These are phyloP conservation scores for Botrytis cinerea DNA, from an alignment of 2,329 filamentous ascomycete species.

Conservation along the genomic window DNA sequence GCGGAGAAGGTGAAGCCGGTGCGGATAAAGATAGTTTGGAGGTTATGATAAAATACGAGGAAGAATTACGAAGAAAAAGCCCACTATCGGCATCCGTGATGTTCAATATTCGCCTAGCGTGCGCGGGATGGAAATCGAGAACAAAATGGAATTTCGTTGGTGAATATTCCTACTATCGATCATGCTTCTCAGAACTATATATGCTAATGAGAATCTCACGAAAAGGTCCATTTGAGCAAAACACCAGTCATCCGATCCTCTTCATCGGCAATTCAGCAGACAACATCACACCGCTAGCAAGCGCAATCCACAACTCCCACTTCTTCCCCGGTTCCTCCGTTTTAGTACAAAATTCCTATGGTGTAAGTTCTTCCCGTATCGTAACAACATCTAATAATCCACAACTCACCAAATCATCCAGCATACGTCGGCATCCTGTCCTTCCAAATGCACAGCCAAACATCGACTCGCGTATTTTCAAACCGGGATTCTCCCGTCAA, in stretches of 20 bases:
- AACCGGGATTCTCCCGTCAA: background rate
- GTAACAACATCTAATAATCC: background rate
- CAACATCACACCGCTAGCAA: constrained; percentile 43
- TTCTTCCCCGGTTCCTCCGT: background rate
- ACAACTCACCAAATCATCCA: background rate
- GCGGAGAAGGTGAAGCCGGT: constrained; percentile 48
- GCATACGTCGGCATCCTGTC: constrained; percentile 1
- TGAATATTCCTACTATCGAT: background rate
- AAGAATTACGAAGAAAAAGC: constrained; percentile 38
- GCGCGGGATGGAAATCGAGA: constrained; percentile 29
- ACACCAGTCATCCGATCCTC: constrained; percentile 43
- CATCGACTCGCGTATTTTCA: background rate
- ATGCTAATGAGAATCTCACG: background rate
- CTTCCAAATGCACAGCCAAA: constrained; percentile 4
- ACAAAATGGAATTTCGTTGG: constrained; percentile 12
- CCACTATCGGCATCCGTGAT: background rate
- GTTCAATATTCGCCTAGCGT: background rate
- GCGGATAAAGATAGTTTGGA: constrained; percentile 42
- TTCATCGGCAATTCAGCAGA: constrained; percentile 45
- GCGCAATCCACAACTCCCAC: constrained; percentile 30
- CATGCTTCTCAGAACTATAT: background rate
- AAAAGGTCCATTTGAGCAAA: constrained; percentile 38
- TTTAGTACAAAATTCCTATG: background rate
- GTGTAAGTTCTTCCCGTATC: background rate
- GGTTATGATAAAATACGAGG: constrained; percentile 39